Evolutionary conservation across 257 asterid genomes (phyloP).

Genomic region (Capsicum pubescens): DNA sequence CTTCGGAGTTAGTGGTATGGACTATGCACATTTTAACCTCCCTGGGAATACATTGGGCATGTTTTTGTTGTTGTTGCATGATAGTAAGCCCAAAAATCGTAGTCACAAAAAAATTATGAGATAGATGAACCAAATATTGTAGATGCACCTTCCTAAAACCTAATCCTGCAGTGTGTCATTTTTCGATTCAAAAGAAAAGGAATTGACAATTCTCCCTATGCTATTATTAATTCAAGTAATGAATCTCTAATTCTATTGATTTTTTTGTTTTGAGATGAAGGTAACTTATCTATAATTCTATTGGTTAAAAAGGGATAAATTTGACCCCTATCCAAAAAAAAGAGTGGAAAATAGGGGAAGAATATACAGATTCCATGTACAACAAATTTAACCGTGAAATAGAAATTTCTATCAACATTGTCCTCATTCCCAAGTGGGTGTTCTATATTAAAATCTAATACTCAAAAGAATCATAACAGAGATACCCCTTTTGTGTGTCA

Average conservation of each 20-base stretch:
- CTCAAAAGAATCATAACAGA: background rate
- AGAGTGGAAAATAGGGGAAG: background rate
- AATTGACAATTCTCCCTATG: background rate
- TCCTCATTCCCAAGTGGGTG: background rate
- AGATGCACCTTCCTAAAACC: conserved; percentile 7
- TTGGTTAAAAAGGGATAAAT: background rate
- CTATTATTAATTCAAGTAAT: background rate
- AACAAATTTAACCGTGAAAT: background rate
- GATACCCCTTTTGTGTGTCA: no score
- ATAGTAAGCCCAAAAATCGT: background rate
- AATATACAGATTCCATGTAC: background rate
- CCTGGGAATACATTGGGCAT: no score
- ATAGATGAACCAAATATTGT: background rate
- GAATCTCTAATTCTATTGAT: no score
- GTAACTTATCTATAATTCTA: background rate
- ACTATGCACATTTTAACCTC: no score
- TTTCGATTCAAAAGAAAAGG: background rate
- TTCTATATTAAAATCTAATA: background rate
- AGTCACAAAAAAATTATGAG: background rate
- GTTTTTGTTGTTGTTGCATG: no score
- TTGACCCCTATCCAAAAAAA: background rate
- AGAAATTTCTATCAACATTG: background rate
- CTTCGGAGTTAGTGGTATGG: no score
- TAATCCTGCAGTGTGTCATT: background rate
- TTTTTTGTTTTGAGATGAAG: no score